phyloP scores from a whole-genome alignment of 2,329 filamentous ascomycete species.

The Fusarium begoniae region DNA sequence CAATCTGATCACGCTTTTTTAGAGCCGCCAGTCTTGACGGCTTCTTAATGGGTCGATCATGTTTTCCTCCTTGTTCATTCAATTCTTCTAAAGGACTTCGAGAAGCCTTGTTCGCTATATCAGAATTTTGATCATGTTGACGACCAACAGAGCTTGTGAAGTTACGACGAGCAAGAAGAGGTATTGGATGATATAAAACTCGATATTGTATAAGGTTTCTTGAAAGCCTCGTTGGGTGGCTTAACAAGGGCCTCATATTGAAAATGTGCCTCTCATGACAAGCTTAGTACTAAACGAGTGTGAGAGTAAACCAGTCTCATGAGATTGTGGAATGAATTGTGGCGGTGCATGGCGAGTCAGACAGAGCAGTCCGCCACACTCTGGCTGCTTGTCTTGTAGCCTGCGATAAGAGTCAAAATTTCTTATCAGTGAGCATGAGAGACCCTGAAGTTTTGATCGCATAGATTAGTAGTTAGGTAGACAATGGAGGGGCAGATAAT shows the following conservation, averaged over 20 bases:
- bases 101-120: background rate
- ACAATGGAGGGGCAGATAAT: background rate
- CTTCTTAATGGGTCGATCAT: background rate
- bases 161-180: constrained; percentile 1
- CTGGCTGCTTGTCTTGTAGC: constrained; percentile 3
- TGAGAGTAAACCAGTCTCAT: constrained; percentile 24
- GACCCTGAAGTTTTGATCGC: background rate
- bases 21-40: constrained; percentile 37
- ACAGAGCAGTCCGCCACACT: constrained; percentile 22
- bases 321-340: constrained; percentile 17
- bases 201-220: background rate
- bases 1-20: constrained; percentile 28
- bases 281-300: background rate
- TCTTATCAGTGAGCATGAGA: constrained; percentile 25
- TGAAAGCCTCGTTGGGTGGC: constrained; percentile 24
- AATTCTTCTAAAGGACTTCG: background rate
- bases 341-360: constrained; percentile 14
- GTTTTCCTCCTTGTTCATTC: background rate
- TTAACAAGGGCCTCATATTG: constrained; percentile 33
- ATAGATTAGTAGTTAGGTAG: background rate
- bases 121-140: constrained; percentile 13
- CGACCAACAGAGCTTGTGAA: constrained; percentile 24
- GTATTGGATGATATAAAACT: background rate
- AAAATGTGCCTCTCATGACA: constrained; percentile 31
- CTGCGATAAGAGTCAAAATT: constrained; percentile 21